A percentile compares a stretch with the other conserved stretches of the same genome.
phyloP scores from a whole-genome alignment of 352 stramenopile species.

The Nothophytophthora sp. region DNA sequence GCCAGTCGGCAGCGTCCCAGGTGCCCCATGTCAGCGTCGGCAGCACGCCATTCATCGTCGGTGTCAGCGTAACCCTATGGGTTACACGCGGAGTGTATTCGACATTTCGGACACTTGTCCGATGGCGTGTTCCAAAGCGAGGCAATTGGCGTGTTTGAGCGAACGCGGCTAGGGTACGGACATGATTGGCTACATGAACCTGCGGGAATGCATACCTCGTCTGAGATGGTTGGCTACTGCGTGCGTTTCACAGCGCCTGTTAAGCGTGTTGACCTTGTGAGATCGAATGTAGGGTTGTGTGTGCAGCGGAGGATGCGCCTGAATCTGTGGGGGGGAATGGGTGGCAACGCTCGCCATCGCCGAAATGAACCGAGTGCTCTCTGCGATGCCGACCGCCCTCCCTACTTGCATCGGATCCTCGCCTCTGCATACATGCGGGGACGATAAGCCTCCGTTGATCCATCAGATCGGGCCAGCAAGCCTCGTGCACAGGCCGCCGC shows the following conservation, averaged over 20 bases:
- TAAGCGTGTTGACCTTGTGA: background rate
- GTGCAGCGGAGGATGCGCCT: background rate
- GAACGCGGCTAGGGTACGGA: no score
- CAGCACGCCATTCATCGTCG: conserved; percentile 84
- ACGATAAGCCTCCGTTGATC: no score
- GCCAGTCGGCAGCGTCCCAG: conserved; percentile 54
- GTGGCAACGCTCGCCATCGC: background rate
- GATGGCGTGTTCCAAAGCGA: background rate
- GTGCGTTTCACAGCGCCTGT: background rate
- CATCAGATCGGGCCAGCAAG: no score
- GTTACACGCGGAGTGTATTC: background rate
- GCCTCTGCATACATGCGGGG: no score
- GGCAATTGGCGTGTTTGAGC: conserved; percentile 4
- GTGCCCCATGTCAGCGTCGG: conserved; percentile 73
- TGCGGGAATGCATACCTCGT: background rate
- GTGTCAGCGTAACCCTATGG: no score
- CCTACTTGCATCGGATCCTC: background rate
- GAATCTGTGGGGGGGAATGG: background rate
- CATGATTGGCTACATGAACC: background rate
- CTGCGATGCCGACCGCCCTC: background rate
- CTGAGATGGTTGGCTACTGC: background rate
- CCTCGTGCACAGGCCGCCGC: no score
- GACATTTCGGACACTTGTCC: background rate
- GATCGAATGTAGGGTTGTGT: background rate
- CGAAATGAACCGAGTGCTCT: background rate